Conservation (phyloP, 257 asterid genomes). For the Craterostigma plantagineum region DNA sequence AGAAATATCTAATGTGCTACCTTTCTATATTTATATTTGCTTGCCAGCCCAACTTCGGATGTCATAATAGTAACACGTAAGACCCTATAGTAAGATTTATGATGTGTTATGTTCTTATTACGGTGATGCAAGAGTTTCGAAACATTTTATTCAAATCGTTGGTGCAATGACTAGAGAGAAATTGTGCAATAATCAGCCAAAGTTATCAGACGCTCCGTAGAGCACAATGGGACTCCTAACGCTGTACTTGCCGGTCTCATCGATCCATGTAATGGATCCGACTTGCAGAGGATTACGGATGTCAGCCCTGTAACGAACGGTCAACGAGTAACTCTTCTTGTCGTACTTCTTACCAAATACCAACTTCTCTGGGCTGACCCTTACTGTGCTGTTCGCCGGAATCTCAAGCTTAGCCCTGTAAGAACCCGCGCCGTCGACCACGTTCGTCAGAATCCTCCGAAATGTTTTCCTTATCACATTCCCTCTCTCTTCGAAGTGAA, state of each 20-base stretch:
- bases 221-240: slow-evolving; percentile 36
- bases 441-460: slow-evolving; percentile 16
- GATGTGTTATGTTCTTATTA: no score
- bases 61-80: no score
- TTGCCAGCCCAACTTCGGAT: no score
- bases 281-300: slow-evolving; percentile 1
- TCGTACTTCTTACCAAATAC: slow-evolving; percentile 13
- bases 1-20: no score
- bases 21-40: no score
- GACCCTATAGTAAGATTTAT: no score
- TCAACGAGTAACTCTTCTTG: slow-evolving; percentile 14
- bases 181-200: background rate
- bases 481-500: slow-evolving; percentile 4
- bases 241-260: slow-evolving; percentile 15
- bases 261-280: slow-evolving; percentile 34
- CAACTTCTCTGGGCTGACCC: slow-evolving; percentile 12
- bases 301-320: slow-evolving; percentile 10
- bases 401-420: slow-evolving; percentile 9
- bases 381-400: slow-evolving; percentile 8
- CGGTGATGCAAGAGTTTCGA: no score
- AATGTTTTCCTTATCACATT: background rate
- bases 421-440: slow-evolving; percentile 13
- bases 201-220: slow-evolving; percentile 6
- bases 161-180: no score
- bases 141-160: no score